Percentiles rank a stretch among this genome's conserved stretches.
phyloP scores from a whole-genome alignment of 2,329 filamentous ascomycete species.

The Calonectria crousiana region DNA sequence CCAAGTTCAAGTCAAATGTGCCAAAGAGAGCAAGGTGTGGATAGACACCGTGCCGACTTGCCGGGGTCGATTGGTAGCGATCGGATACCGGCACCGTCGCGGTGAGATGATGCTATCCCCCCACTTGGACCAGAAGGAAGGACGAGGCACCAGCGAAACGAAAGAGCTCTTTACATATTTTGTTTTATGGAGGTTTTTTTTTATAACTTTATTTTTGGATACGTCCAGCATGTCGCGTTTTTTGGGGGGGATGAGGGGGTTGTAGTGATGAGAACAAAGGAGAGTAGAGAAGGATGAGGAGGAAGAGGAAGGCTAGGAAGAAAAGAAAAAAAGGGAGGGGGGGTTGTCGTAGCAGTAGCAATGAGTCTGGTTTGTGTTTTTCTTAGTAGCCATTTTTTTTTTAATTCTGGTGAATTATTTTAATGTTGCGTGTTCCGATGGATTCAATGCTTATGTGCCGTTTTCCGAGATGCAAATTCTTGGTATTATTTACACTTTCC shows the following conservation, averaged over 20 bases:
- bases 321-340: not conserved
- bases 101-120: slow-evolving; percentile 46
- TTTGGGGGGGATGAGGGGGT: not conserved
- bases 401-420: not conserved
- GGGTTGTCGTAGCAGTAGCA: not conserved
- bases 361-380: not conserved
- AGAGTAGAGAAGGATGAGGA: not conserved
- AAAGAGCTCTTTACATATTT: not conserved
- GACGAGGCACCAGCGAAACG: not conserved
- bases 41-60: slow-evolving; percentile 45
- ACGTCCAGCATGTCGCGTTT: not conserved
- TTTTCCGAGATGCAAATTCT: not conserved
- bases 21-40: slow-evolving; percentile 33
- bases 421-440: not conserved
- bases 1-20: slow-evolving; percentile 9
- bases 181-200: not conserved
- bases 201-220: not conserved
- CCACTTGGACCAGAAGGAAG: slow-evolving; percentile 30
- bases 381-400: not conserved
- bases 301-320: not conserved
- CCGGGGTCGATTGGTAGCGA: slow-evolving; percentile 46
- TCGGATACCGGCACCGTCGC: slow-evolving; percentile 46
- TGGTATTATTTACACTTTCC: not conserved
- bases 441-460: not conserved
- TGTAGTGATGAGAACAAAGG: too few relatives aligned